Base-by-base conservation (phyloP, 768 basidiomycete species). In the Hericium rajendrae region DNA sequence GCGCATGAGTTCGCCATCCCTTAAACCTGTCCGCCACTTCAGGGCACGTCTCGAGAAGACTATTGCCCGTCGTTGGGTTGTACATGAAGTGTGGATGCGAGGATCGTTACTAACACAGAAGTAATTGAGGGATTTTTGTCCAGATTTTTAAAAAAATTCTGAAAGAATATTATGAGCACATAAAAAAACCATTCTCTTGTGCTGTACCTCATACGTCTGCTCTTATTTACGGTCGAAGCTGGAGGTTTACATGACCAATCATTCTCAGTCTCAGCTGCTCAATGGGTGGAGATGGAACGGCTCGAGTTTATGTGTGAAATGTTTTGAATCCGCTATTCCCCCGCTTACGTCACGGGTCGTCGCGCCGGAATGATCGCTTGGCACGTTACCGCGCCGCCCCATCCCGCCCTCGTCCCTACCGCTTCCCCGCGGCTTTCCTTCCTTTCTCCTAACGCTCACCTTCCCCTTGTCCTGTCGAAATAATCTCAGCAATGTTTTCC, bases 1-100 rank as follows among this genome's bases (percentile, higher is more conserved):
- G 15, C n/a, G 20, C n/a, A 18, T 46, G 43, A 18, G 2, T 2
- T 9, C 15, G 3, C 3, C 16, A 6, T 18, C 43, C 4, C n/a
- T 20, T 46, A n/a, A 2, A 8, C 6, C 43, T 3, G 10, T 46
- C 9, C 43, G 43, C 3, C 20, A 18, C 18, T 46, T 46, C 13
- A 46, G 38, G 26, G 22, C 62, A 15, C 62, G 64, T 26, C 68
- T 71, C 20, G 48, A 58, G 38, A 61, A 60, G 38, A 62, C 70
- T 55, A 63, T 69, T 51, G 52, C 67, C 37, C 60, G 64, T 50
- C 63, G 64, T 9, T 78, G 76, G 74, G 60, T 60, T 53, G 59
- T 79, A 54, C 67, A 70, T 52, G 78, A 74, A 59, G 65, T 76
- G 15, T 78, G 76, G 77, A 57, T 73, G 53, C 65, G 73, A 55